Evolutionary conservation across 2,329 filamentous ascomycete genomes (phyloP).

Genomic region (Neocatenulostroma microsporum): DNA sequence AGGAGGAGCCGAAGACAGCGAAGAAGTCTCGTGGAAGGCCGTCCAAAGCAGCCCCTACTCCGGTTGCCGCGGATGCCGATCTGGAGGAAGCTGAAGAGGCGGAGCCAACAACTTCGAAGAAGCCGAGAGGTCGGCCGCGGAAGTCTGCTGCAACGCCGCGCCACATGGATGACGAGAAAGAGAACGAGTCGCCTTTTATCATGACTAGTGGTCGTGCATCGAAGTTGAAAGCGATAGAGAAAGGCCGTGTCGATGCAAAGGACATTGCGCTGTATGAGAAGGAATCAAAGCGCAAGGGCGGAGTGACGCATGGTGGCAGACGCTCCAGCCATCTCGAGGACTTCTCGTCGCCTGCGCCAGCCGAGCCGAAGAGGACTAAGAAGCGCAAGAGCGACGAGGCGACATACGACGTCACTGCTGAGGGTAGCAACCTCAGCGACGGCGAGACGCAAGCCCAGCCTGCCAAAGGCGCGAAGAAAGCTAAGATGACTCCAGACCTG

Average conservation of each 20-base stretch:
- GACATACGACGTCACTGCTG: slow-evolving; percentile 34
- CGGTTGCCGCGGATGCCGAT: background rate
- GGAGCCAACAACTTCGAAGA: slow-evolving; percentile 19
- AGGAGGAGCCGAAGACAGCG: slow-evolving; percentile 3
- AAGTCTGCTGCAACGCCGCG: slow-evolving; percentile 25
- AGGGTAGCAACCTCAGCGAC: slow-evolving; percentile 38
- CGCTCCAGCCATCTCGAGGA: slow-evolving; percentile 38
- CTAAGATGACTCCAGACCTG: slow-evolving; percentile 47
- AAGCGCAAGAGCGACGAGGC: slow-evolving; percentile 33
- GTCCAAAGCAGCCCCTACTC: slow-evolving; percentile 8
- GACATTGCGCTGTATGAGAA: slow-evolving; percentile 90
- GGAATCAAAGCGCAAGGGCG: slow-evolving; percentile 74
- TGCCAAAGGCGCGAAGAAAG: slow-evolving; percentile 42
- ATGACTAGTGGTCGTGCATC: slow-evolving; percentile 70
- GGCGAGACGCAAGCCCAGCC: slow-evolving; percentile 39
- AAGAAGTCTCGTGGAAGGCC: slow-evolving; percentile 18
- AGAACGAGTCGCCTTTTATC: slow-evolving; percentile 73
- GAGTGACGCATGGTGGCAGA: slow-evolving; percentile 53
- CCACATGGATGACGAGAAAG: slow-evolving; percentile 50
- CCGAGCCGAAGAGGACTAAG: slow-evolving; percentile 18
- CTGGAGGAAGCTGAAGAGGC: slow-evolving; percentile 2
- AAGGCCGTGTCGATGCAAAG: slow-evolving; percentile 66
- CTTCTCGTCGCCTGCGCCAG: slow-evolving; percentile 22
- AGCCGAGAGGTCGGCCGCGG: slow-evolving; percentile 21
- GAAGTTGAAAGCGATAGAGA: slow-evolving; percentile 73